Percentiles rank a stretch among this genome's conserved stretches.
These are phyloP conservation scores for Malus hybrid DNA, from an alignment of 331 rosid species.

Conservation along the genomic window DNA sequence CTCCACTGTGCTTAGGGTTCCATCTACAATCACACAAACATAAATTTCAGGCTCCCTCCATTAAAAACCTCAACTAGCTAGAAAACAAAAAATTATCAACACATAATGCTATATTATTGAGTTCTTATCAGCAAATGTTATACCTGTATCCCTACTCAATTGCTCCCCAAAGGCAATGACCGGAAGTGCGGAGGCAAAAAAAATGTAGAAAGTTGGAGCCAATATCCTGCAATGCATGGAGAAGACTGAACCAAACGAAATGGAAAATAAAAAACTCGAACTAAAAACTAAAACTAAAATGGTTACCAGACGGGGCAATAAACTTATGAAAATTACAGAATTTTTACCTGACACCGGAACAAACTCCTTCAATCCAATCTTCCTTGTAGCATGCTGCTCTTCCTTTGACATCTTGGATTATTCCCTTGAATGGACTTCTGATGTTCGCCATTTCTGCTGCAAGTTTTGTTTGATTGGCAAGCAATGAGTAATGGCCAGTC, in stretches of 20 bases:
- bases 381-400: conserved; percentile 67
- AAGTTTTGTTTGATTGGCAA: background rate
- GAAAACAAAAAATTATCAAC: too few relatives aligned
- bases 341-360: conserved; percentile 58
- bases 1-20: conserved; percentile 84
- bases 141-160: conserved; percentile 74
- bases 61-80: background rate
- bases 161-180: conserved; percentile 97
- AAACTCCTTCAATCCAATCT: conserved; percentile 56
- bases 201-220: conserved; percentile 91
- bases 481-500: background rate
- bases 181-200: conserved; percentile 97
- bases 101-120: too few relatives aligned
- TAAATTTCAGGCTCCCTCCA: background rate
- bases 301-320: too few relatives aligned
- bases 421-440: conserved; percentile 51
- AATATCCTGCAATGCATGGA: conserved; percentile 46
- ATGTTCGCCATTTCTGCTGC: conserved; percentile 33
- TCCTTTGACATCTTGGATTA: conserved; percentile 61
- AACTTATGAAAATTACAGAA: too few relatives aligned
- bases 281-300: too few relatives aligned
- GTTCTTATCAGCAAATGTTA: background rate
- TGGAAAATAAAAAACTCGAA: too few relatives aligned
- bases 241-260: conserved; percentile 5
- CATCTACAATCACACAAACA: conserved; percentile 33